Evolutionary conservation across 768 basidiomycete genomes (phyloP).

Genomic region (Trametes meyenii): DNA sequence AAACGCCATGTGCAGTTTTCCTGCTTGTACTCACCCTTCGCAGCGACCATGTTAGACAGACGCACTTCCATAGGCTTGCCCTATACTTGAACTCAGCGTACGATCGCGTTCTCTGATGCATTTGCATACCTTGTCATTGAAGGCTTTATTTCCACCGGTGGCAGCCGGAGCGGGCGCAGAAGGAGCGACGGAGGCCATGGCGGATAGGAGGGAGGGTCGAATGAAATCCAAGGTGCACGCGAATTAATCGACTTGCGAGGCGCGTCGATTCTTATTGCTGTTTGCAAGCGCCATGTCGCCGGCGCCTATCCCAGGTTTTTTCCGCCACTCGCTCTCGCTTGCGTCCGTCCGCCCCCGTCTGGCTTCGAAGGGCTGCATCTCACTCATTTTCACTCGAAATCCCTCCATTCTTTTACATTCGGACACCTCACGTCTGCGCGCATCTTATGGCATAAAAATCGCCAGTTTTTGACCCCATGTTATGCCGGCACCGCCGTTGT

Average conservation of each 20-base stretch:
- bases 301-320: no score
- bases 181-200: slow-evolving; percentile 32
- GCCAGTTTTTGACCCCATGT: no score
- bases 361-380: no score
- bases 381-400: no score
- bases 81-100: slow-evolving; percentile 44
- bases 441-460: no score
- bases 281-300: no score
- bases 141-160: slow-evolving; percentile 43
- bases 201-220: slow-evolving; percentile 9
- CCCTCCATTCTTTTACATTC: no score
- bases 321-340: no score
- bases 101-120: neutral
- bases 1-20: neutral
- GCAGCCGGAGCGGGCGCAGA: slow-evolving; percentile 14
- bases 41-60: slow-evolving; percentile 96
- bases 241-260: slow-evolving; percentile 9
- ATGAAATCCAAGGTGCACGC: slow-evolving; percentile 8
- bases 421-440: no score
- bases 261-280: slow-evolving; percentile 16
- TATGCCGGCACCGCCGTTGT: no score
- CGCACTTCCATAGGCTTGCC: slow-evolving; percentile 99
- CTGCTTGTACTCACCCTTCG: slow-evolving; percentile 68
- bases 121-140: slow-evolving; percentile 77
- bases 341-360: no score